Base-by-base conservation (phyloP, 2,329 filamentous ascomycete genomes). In the Penicillium fuscoglaucum region DNA sequence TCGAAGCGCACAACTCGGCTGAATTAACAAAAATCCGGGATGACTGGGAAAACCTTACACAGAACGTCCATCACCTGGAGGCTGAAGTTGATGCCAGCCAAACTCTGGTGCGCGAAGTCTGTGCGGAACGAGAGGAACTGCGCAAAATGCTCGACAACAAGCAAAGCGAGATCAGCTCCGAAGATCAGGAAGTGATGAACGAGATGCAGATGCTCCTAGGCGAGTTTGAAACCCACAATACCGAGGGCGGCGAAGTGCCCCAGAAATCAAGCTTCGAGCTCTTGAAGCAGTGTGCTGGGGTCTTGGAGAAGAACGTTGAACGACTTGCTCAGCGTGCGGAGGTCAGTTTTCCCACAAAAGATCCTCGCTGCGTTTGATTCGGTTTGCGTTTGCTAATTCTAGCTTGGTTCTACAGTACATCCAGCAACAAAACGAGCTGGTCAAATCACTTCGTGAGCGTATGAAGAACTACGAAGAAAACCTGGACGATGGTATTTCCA, bases 261-360 rank as follows among this genome's bases (percentile, higher is more conserved):
- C 69, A 76, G 51, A 71, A 76, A 56, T 75, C 75, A 13, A 71
- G 69, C 41, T 68, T 72, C 39, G 74, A 78, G 52, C 70, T 78
- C 43, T 66, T 75, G 21, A 76, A 75, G 55, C 74, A 76, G 62
- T 80, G 79, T 40, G 79, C 78, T n/a, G 81, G 81, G 29, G 79
- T 83, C 41, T 79, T 83, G 60, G 84, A 84, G 73, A 85, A 85
- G 64, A 84, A 78, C 50, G 67, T 75, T 26, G 76, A 78, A 58
- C 71, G 73, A 35, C 68, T 78, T 31, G 74, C 75, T 31, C 72
- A 76, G 59, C 75, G 76, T 59, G 75, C 74, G 60, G 75, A 78
- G 74, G 76, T 78, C 37, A 70, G 72, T 74, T 46, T 40, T 40
- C n/a, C 9, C 9, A 44, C 8, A 13, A 33, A 17, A 21, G 13